Conservation (phyloP, 2,329 filamentous ascomycete genomes). For the Fusarium goolgardi region DNA sequence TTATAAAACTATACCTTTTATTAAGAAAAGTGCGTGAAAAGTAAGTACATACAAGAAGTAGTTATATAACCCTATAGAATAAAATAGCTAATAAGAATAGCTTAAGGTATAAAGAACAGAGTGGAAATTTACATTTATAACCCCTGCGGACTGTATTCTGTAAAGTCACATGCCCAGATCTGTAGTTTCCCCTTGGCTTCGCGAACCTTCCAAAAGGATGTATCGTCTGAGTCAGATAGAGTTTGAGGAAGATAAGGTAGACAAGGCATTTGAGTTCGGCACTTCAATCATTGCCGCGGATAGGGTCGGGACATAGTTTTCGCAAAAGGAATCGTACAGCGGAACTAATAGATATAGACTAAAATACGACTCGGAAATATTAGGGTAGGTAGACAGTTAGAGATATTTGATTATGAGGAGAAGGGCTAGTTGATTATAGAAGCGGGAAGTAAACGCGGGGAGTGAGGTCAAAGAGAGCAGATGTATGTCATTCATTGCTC, state of each 20-base stretch:
- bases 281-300: constrained; percentile 27
- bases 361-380: constrained; percentile 10
- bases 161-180: background rate
- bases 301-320: constrained; percentile 5
- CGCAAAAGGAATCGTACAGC: constrained; percentile 4
- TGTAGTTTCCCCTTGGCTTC: background rate
- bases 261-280: constrained; percentile 25
- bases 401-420: constrained; percentile 17
- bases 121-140: no score
- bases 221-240: background rate
- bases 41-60: no score
- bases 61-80: no score
- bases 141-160: no score
- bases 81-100: no score
- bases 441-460: constrained; percentile 25
- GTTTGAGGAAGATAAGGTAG: background rate
- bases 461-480: constrained; percentile 5
- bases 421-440: constrained; percentile 13
- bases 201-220: constrained; percentile 3
- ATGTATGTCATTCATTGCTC: constrained; percentile 26
- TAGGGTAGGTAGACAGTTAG: constrained; percentile 19
- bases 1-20: no score
- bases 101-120: no score
- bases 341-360: background rate
- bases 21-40: no score